These are phyloP conservation scores for Phytopythium boreale DNA, from an alignment of 352 stramenopile species.

Conservation along the genomic window DNA sequence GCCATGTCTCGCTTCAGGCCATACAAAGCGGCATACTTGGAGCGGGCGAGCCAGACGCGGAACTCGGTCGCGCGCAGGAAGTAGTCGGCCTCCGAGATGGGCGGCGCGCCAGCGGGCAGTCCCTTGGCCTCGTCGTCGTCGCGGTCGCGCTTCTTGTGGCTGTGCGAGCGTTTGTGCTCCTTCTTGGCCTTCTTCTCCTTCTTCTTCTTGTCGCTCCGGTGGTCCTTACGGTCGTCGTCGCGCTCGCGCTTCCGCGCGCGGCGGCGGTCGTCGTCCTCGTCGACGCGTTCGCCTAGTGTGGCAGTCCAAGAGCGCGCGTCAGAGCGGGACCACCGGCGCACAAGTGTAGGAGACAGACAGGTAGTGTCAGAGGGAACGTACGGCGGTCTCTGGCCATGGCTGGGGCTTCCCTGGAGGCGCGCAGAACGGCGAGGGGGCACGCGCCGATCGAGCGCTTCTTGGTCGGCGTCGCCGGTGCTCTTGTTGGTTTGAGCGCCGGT, in stretches of 20 bases:
- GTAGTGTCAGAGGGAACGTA: neutral
- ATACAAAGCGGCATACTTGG: slow-evolving; percentile 29
- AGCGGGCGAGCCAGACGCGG: slow-evolving; percentile 64
- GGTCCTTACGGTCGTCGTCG: neutral
- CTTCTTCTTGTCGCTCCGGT: slow-evolving; percentile 10
- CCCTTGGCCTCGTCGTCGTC: slow-evolving; percentile 8
- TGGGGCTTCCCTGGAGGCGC: too few relatives aligned
- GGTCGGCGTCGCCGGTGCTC: too few relatives aligned
- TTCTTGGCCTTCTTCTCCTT: slow-evolving; percentile 28
- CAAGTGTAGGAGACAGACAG: neutral
- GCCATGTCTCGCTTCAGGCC: too few relatives aligned
- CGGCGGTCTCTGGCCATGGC: neutral
- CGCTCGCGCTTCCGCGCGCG: neutral
- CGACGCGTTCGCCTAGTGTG: neutral
- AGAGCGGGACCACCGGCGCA: too few relatives aligned
- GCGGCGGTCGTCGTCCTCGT: neutral
- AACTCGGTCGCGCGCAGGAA: slow-evolving; percentile 68
- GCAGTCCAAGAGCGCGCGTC: neutral
- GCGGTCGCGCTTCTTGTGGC: slow-evolving; percentile 15
- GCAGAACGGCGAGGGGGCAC: too few relatives aligned
- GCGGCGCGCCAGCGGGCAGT: slow-evolving; percentile 19
- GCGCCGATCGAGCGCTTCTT: too few relatives aligned
- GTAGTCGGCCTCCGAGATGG: slow-evolving; percentile 61
- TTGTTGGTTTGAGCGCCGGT: too few relatives aligned
- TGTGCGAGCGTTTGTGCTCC: slow-evolving; percentile 9